A percentile compares a stretch with the other conserved stretches of the same genome.
Evolutionary conservation across 2,329 filamentous ascomycete genomes (phyloP).

Genomic region (Pestalotiopsis sp.): DNA sequence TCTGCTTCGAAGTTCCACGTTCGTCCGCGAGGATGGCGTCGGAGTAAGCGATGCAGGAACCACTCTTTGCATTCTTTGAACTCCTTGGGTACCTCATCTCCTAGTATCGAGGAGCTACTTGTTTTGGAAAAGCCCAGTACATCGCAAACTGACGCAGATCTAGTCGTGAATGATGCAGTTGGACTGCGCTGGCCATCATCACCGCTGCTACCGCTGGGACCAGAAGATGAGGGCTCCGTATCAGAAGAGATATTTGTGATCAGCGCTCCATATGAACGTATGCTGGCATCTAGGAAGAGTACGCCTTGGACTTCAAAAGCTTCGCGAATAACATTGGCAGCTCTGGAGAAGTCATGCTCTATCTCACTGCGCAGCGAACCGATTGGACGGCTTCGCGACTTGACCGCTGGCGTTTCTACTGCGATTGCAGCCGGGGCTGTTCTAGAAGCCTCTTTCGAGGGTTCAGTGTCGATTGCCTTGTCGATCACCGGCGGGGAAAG

Average conservation of each 20-base stretch:
- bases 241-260: not conserved
- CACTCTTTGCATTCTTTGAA: conserved; percentile 25
- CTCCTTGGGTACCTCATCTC: conserved; percentile 26
- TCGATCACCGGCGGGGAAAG: not conserved
- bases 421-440: not conserved
- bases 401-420: not conserved
- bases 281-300: conserved; percentile 34
- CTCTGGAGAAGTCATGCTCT: conserved; percentile 40
- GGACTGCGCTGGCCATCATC: not conserved
- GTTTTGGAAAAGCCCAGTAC: conserved; percentile 42
- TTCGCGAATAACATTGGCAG: conserved; percentile 44
- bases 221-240: not conserved
- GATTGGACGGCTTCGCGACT: not conserved
- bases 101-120: conserved; percentile 32
- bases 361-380: conserved; percentile 8
- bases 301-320: conserved; percentile 44
- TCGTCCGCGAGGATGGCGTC: conserved; percentile 46
- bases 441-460: not conserved
- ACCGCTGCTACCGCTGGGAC: not conserved
- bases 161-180: not conserved
- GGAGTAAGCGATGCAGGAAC: conserved; percentile 43
- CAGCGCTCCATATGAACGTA: conserved; percentile 18
- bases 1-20: conserved; percentile 38
- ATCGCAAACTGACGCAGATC: not conserved
- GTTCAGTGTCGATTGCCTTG: not conserved